Evolutionary conservation across 2,329 filamentous ascomycete genomes (phyloP), one percentile per base, ranked within the genome.

Genomic region (Dendryphion nanum): DNA sequence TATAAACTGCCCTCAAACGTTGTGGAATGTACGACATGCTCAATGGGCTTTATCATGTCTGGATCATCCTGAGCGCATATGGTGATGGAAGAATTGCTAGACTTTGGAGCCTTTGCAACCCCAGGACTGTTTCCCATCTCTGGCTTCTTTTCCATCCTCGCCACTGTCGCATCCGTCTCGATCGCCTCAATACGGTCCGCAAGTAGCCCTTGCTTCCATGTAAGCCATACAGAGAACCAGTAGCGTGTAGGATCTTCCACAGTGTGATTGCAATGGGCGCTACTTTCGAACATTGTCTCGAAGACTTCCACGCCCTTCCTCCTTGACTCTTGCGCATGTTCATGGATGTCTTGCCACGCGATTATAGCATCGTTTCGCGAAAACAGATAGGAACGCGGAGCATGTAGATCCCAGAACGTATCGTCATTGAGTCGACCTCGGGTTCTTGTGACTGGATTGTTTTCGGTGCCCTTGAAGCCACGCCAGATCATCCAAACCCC

Each of bases 201-300:
- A n/a, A n/a, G n/a, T n/a, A n/a, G n/a, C n/a, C n/a, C n/a, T n/a
- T n/a, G n/a, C n/a, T n/a, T n/a, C 55, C 55, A 57, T 12, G 48
- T 51, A 18, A 35, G 38, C 3, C 38, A 35, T 4, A 67, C 47
- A 16, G 54, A 49, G 21, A 44, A 36, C 80, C 79, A 83, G 53
- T 83, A 84, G 48, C 75, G 62, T 29, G 71, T 69, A 0, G 75
- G 72, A 35, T 79, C 71, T 51, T 67, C 52, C 14, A 73, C 68
- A 68, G 82, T 77, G 48, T 83, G 78, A 1, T 74, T 77, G 7
- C 82, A 79, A 55, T 84, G 81, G 1, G 69, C 67, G 18, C 74
- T 78, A 1, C 71, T 73, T 18, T 76, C 68, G 43, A 83, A 84
- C 21, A 75, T 47, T 40, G 76, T 72, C 8, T 70, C 56, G 2